Evolutionary conservation across 805 yeast species (phyloP).

Genomic region (Kurtzmaniella fragi): DNA sequence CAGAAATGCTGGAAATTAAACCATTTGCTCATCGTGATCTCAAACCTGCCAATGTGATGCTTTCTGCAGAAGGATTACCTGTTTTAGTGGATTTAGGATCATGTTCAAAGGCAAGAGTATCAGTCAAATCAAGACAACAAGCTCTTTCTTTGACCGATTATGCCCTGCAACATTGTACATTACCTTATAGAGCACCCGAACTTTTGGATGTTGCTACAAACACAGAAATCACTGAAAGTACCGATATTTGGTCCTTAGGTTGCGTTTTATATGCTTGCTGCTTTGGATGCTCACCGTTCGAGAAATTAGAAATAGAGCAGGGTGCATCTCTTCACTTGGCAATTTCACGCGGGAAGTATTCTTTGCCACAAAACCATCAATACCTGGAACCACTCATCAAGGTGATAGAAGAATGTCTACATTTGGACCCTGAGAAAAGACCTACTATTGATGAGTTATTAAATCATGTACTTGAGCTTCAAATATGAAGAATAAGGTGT

Average conservation of each 20-base stretch:
- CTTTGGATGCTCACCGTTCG: conserved; percentile 83
- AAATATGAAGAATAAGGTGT: conserved; percentile 6
- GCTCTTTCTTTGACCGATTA: conserved; percentile 75
- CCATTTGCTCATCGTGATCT: conserved; percentile 85
- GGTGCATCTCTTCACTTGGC: conserved; percentile 83
- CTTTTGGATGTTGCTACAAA: conserved; percentile 71
- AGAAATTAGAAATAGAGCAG: conserved; percentile 68
- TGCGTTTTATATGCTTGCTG: conserved; percentile 74
- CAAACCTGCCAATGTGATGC: conserved; percentile 86
- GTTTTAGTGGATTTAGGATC: conserved; percentile 85
- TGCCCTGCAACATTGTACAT: conserved; percentile 79
- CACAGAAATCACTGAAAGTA: conserved; percentile 59
- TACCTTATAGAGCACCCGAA: conserved; percentile 90
- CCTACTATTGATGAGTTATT: conserved; percentile 62
- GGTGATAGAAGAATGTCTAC: conserved; percentile 57
- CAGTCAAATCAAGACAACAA: conserved; percentile 55
- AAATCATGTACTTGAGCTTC: conserved; percentile 40
- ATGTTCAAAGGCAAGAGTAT: conserved; percentile 56
- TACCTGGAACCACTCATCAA: conserved; percentile 55
- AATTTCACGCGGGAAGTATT: conserved; percentile 60
- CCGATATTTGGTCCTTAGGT: conserved; percentile 91
- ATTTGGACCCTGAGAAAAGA: conserved; percentile 54
- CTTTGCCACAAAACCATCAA: conserved; percentile 47
- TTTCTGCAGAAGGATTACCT: conserved; percentile 67
- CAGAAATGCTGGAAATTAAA: conserved; percentile 51